A percentile compares a stretch with the other conserved stretches of the same genome.
Conservation (phyloP, 331 rosid genomes). For the Acacia pycnantha region DNA sequence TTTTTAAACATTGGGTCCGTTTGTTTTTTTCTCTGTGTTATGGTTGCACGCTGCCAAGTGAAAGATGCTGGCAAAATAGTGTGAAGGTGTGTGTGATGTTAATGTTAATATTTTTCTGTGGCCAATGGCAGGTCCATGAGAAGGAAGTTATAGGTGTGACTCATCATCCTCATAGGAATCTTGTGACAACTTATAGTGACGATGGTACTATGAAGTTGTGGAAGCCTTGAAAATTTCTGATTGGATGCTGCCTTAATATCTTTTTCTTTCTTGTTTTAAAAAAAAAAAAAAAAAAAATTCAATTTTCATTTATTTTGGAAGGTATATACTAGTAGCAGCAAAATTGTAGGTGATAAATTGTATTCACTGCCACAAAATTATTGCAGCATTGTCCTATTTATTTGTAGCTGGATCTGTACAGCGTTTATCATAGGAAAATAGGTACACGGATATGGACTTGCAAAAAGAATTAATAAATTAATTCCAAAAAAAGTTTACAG, state of each 20-base stretch:
- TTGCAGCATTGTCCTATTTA: neutral
- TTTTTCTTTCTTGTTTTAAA: neutral
- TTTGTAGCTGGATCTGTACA: neutral
- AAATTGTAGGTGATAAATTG: neutral
- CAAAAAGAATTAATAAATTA: too few relatives aligned
- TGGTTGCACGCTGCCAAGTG: neutral
- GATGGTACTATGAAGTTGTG: conserved; percentile 94
- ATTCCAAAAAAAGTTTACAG: too few relatives aligned
- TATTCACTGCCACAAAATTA: neutral
- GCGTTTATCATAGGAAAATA: neutral
- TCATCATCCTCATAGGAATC: conserved; percentile 98
- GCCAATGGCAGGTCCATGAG: conserved; percentile 77
- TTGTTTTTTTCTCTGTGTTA: neutral
- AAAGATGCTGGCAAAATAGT: neutral
- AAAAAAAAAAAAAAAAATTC: too few relatives aligned
- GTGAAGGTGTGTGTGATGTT: neutral
- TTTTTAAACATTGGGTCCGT: neutral
- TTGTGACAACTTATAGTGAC: conserved; percentile 82
- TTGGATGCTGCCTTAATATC: conserved; percentile 11
- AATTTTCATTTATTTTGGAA: conserved; percentile 1
- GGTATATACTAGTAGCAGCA: neutral
- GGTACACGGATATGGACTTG: neutral
- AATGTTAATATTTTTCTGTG: neutral
- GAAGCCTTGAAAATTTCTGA: conserved; percentile 71
- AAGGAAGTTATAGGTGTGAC: conserved; percentile 89